Conservation (phyloP, 2,329 filamentous ascomycete species). For the Colletotrichum siamense region DNA sequence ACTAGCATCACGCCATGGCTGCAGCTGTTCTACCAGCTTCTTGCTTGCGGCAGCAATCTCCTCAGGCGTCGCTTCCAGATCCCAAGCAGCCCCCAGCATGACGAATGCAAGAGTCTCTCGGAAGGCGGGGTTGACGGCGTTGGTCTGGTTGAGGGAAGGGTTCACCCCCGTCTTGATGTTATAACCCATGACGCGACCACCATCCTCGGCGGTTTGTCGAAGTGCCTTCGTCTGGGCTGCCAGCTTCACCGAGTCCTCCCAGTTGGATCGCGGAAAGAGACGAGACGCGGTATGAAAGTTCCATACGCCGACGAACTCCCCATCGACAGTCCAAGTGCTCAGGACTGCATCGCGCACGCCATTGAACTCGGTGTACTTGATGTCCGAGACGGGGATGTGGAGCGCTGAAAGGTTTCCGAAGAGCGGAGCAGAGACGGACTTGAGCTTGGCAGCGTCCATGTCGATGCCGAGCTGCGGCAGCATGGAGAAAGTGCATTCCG, state of each 20-base stretch:
- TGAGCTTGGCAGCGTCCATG: conserved; percentile 35
- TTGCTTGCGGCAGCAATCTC: conserved; percentile 28
- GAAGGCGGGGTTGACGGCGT: conserved; percentile 43
- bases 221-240: conserved; percentile 27
- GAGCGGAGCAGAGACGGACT: conserved; percentile 37
- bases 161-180: conserved; percentile 25
- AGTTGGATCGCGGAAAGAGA: conserved; percentile 27
- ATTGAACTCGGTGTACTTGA: conserved; percentile 35
- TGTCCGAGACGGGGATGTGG: conserved; percentile 29
- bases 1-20: conserved; percentile 27
- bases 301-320: conserved; percentile 17
- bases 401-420: conserved; percentile 27
- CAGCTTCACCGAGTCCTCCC: conserved; percentile 24
- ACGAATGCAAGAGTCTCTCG: conserved; percentile 41
- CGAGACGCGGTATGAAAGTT: conserved; percentile 20
- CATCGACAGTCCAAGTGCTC: conserved; percentile 27
- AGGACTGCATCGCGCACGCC: conserved; percentile 24
- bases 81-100: conserved; percentile 30
- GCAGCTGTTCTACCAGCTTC: conserved; percentile 29
- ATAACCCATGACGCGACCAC: conserved; percentile 16
- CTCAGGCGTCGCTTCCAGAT: conserved; percentile 26
- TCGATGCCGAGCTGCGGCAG: conserved; percentile 7
- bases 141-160: conserved; percentile 36
- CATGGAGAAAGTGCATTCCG: conserved; percentile 34
- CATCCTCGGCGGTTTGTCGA: conserved; percentile 8